Evolutionary conservation across 257 asterid genomes (phyloP).

Genomic region (Capsicum baccatum): DNA sequence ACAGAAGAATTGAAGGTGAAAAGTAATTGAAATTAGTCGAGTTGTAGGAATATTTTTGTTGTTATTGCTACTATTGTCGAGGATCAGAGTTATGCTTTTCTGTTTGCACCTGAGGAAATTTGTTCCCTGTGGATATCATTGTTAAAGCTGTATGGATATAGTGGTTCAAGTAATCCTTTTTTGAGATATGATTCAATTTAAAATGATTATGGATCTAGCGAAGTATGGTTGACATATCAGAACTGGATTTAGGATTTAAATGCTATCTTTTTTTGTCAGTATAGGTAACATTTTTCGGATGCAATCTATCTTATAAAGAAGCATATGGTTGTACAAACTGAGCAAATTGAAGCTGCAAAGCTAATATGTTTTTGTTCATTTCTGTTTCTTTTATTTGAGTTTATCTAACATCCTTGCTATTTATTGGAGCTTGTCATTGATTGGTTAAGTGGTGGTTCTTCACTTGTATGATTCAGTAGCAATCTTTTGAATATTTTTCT

Average conservation of each 20-base stretch:
- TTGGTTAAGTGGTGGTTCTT: slow-evolving; percentile 1
- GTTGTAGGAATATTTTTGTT: not conserved
- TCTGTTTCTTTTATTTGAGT: slow-evolving; percentile 10
- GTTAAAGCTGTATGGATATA: not conserved
- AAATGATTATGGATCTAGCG: not conserved
- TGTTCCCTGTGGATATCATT: not conserved
- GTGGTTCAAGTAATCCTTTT: not conserved
- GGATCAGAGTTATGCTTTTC: not conserved
- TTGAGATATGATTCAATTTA: slow-evolving; percentile 1
- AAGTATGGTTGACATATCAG: not conserved
- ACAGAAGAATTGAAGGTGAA: slow-evolving; percentile 38
- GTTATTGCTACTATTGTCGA: not conserved
- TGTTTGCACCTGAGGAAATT: not conserved
- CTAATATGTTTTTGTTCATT: slow-evolving; percentile 2
- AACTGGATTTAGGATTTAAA: not conserved
- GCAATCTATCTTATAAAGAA: not conserved
- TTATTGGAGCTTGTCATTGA: not conserved
- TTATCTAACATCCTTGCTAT: not conserved
- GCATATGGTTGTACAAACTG: slow-evolving; percentile 4
- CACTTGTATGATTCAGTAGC: slow-evolving; percentile 6
- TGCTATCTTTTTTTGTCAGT: not conserved
- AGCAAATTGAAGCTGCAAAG: slow-evolving; percentile 9
- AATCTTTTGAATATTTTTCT: not conserved
- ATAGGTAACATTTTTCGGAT: not conserved
- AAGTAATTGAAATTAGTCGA: slow-evolving; percentile 9